Conservation (phyloP, 2,329 filamentous ascomycete genomes). For the Hypocrella siamensis region DNA sequence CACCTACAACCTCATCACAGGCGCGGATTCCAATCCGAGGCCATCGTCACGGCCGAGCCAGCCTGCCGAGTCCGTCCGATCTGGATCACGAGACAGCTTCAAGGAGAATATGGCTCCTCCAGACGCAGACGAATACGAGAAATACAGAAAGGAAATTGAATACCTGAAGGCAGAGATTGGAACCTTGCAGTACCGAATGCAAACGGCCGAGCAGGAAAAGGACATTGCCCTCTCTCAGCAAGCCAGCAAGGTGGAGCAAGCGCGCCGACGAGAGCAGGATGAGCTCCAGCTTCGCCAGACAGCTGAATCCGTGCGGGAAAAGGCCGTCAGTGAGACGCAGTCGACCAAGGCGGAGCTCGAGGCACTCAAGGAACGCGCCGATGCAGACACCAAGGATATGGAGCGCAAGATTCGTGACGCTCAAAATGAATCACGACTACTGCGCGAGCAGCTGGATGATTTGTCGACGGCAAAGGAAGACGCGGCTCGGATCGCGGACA, state of each 20-base stretch:
- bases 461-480: slow-evolving; percentile 47
- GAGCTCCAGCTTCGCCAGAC: slow-evolving; percentile 56
- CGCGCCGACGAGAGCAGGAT: slow-evolving; percentile 66
- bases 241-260: slow-evolving; percentile 69
- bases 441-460: slow-evolving; percentile 76
- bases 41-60: slow-evolving; percentile 25
- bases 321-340: slow-evolving; percentile 33
- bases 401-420: slow-evolving; percentile 55
- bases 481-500: slow-evolving; percentile 45
- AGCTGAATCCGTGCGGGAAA: slow-evolving; percentile 38
- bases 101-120: slow-evolving; percentile 45
- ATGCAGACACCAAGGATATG: slow-evolving; percentile 45
- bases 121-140: slow-evolving; percentile 43
- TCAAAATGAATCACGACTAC: slow-evolving; percentile 53
- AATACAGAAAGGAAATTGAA: slow-evolving; percentile 45
- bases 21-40: slow-evolving; percentile 25
- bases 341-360: slow-evolving; percentile 34
- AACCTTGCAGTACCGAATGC: slow-evolving; percentile 73
- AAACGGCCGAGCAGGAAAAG: slow-evolving; percentile 75
- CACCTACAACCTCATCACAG: slow-evolving; percentile 43
- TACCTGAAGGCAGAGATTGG: slow-evolving; percentile 82
- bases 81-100: slow-evolving; percentile 39
- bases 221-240: slow-evolving; percentile 66
- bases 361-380: slow-evolving; percentile 31
- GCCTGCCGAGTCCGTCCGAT: slow-evolving; percentile 23